Percentiles rank a stretch among this genome's conserved stretches.
Evolutionary conservation across 1,139 yeast species (phyloP).

Genomic region (Pneumocystis canis): DNA sequence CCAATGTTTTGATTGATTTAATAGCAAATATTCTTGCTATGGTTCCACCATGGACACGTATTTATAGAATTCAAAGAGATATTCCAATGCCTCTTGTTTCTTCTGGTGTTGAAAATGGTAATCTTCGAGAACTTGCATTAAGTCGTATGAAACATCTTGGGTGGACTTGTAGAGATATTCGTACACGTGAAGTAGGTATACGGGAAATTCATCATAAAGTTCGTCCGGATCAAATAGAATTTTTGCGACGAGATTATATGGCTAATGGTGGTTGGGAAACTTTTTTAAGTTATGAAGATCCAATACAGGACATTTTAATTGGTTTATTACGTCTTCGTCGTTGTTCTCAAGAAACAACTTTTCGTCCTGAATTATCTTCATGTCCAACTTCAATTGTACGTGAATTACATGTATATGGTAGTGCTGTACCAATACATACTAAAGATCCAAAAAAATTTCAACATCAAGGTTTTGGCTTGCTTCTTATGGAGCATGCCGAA

Average conservation of each 20-base stretch:
- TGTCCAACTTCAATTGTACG: slow-evolving; percentile 89
- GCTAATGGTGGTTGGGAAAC: slow-evolving; percentile 99
- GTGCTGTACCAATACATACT: slow-evolving; percentile 94
- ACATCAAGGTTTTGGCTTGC: slow-evolving; percentile 97
- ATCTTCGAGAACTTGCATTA: slow-evolving; percentile 81
- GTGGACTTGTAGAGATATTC: slow-evolving; percentile 88
- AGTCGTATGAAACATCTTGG: slow-evolving; percentile 98
- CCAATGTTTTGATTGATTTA: slow-evolving; percentile 81
- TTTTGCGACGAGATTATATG: slow-evolving; percentile 85
- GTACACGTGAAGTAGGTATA: slow-evolving; percentile 96
- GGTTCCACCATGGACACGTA: slow-evolving; percentile 99
- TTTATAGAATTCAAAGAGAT: slow-evolving; percentile 95
- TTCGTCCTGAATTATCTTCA: slow-evolving; percentile 67
- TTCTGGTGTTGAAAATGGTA: slow-evolving; percentile 96
- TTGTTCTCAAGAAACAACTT: slow-evolving; percentile 80
- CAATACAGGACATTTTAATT: slow-evolving; percentile 85
- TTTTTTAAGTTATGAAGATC: slow-evolving; percentile 88
- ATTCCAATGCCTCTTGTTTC: slow-evolving; percentile 98
- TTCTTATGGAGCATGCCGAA: slow-evolving; percentile 96
- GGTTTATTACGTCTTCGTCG: slow-evolving; percentile 79
- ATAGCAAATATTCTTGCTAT: slow-evolving; percentile 90
- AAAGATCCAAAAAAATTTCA: slow-evolving; percentile 96
- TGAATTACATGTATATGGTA: slow-evolving; percentile 92
- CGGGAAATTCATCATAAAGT: slow-evolving; percentile 97
- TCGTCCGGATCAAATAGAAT: slow-evolving; percentile 91